Evolutionary conservation across 2,329 filamentous ascomycete species (phyloP), one percentile per base, ranked within the genome.

Genomic region (Microdochium bolleyi): DNA sequence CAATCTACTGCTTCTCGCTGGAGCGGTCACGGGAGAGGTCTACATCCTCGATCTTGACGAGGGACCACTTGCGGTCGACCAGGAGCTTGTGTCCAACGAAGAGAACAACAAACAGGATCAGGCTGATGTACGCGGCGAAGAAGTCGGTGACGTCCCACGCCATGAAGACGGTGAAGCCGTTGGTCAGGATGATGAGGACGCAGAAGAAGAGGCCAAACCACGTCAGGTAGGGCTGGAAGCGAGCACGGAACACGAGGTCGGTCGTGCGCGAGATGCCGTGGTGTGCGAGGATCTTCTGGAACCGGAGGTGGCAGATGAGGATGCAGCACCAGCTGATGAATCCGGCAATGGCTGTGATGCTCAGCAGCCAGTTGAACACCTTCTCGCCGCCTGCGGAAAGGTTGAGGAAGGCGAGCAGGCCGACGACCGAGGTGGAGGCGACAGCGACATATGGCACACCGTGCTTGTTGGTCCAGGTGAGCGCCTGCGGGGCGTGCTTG

Each of bases 281-380:
- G 1, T 70, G 72, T 44, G 68, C 64, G 51, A 87, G 72, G 9
- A 77, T 80, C n/a, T 75, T 73, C 74, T 83, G 81, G 68, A 88
- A 88, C 10, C 77, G 77, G 52, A 88, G 70, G 65, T 88, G 83
- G 62, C 81, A 85, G 49, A 76, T 60, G 63, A 74, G 79, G 66
- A 88, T 87, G 62, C 81, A 81, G 7, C 79, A 75, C 86, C 87
- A 90, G 37, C 78, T 82, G 58, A 88, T 86, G 65, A 89, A 83
- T 5, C 84, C 85, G 3, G 83, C 83, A 7, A 86, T 82, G 51
- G 83, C 80, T 14, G 78, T 83, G 58, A 89, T 83, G 70, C 87
- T 87, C 60, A 89, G 75, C 48, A 89, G 73, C 86, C 86, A 90
- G 73, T 79, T 75, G 69, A 89, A 89, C 21, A 87, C 86, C 5